Evolutionary conservation across 352 stramenopile genomes (phyloP).

Genomic region (Globisporangium uncinulatum): DNA sequence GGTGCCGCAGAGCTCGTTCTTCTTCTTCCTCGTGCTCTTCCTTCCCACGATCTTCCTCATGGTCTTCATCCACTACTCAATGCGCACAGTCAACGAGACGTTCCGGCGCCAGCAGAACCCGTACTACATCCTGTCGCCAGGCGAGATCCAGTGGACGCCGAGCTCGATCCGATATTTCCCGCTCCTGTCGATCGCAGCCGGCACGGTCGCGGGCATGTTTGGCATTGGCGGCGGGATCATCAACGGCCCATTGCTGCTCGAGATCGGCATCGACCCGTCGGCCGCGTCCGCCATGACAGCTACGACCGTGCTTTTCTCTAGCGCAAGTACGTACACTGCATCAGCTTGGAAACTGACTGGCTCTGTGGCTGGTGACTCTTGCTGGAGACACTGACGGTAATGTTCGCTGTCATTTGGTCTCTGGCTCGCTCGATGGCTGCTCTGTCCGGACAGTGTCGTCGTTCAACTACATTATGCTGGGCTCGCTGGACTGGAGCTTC

Average conservation of each 20-base stretch:
- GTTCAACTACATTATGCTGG: conserved; percentile 55
- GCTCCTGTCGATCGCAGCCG: conserved; percentile 82
- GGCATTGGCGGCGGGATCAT: conserved; percentile 95
- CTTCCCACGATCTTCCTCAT: conserved; percentile 66
- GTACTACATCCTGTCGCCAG: conserved; percentile 36
- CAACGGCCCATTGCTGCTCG: conserved; percentile 92
- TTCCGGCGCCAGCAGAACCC: conserved; percentile 49
- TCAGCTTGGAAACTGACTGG: neutral
- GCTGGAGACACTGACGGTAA: neutral
- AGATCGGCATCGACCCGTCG: conserved; percentile 85
- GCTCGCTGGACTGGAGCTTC: conserved; percentile 37
- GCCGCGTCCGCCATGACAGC: conserved; percentile 89
- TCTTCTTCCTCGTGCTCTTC: conserved; percentile 67
- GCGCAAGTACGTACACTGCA: conserved; percentile 38
- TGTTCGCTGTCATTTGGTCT: conserved; percentile 9
- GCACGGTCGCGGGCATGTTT: conserved; percentile 93
- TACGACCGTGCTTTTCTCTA: conserved; percentile 64
- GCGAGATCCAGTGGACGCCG: conserved; percentile 39
- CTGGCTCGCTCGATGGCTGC: neutral
- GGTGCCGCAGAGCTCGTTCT: conserved; percentile 71
- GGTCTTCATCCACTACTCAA: conserved; percentile 63
- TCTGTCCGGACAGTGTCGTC: conserved; percentile 38
- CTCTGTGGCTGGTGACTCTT: neutral
- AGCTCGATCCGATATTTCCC: conserved; percentile 85
- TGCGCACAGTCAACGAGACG: conserved; percentile 41